Evolutionary conservation across 2,329 filamentous ascomycete genomes (phyloP), one percentile per base, ranked within the genome.

Genomic region (Tolypocladium tropicale): DNA sequence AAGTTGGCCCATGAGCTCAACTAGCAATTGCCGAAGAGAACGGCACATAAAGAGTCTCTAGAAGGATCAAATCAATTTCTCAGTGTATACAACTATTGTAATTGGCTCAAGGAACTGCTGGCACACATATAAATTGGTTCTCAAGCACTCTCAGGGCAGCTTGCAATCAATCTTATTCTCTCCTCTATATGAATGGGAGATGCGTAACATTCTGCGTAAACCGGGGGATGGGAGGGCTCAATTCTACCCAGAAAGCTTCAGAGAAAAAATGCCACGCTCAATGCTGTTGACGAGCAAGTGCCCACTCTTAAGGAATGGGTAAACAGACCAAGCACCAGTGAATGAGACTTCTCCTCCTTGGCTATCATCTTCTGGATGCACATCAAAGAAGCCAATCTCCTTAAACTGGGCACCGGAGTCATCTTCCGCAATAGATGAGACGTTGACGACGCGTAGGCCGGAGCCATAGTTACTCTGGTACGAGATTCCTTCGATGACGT

Each of bases 401-500:
- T 68, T 62, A 43, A 78, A 65, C 9, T 62, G 59, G 14, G 62
- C 65, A 36, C 75, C 76, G 4, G 69, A 71, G 5, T 72, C 69
- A 55, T 76, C 71, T 9, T 61, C 50, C 41, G 60, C 59, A 49
- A 72, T 61, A 11, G 64, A 65, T 12, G 63, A 61, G 16, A 71
- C 58, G 52, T 73, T 66, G 50, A 71, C 62, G 30, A 73, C 61
- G 49, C 70, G 68, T n/a, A 79, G 68, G 25, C 76, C 76, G 12
- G 72, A 69, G 30, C 70, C 74, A 61, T 78, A 78, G 67, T 78
- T 77, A 57, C 70, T 64, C 64, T 78, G 76, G 65, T 75, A 77
- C n/a, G 65, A 63, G 18, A 72, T 62, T 10, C 74, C 73, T 52
- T 75, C 64, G 43, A 68, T 53, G 53, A 76, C 64, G 57, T 77